These are phyloP conservation scores for Wakefieldia striispora DNA, from an alignment of 768 basidiomycete genomes.

Conservation along the genomic window DNA sequence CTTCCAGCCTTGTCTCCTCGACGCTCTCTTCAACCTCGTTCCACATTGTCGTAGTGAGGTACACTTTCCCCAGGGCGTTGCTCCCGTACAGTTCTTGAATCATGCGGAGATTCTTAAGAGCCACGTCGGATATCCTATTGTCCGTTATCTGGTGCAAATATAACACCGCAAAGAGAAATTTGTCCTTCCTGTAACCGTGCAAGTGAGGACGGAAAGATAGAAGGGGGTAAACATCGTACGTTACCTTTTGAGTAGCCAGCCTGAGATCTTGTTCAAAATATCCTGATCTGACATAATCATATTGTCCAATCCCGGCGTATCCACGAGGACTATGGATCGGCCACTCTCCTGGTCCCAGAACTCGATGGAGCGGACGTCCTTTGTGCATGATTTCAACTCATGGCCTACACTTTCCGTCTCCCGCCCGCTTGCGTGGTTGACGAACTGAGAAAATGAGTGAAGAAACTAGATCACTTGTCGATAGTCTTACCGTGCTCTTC, in stretches of 20 bases:
- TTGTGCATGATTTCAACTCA: conserved; percentile 11
- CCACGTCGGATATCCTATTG: conserved; percentile 33
- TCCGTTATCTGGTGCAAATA: conserved; percentile 43
- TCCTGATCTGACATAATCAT: background rate
- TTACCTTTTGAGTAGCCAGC: background rate
- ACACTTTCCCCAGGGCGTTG: conserved; percentile 26
- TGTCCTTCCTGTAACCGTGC: conserved; percentile 6
- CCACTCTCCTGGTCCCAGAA: conserved; percentile 1
- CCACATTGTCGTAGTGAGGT: conserved; percentile 42
- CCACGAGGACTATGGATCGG: conserved; percentile 17
- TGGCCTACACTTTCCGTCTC: too few relatives aligned
- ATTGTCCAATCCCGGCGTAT: conserved; percentile 25
- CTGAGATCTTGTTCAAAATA: conserved; percentile 1
- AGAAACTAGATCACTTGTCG: too few relatives aligned
- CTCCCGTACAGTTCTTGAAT: conserved; percentile 20
- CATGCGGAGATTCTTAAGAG: conserved; percentile 33
- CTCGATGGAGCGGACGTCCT: conserved; percentile 1
- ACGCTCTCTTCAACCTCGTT: conserved; percentile 22
- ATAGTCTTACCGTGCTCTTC: conserved; percentile 11
- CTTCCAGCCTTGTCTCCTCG: too few relatives aligned
- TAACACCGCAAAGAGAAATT: conserved; percentile 33
- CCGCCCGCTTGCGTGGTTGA: conserved; percentile 3
- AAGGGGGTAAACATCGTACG: too few relatives aligned
- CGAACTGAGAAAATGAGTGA: conserved; percentile 9
- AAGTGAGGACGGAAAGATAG: too few relatives aligned